Percentiles rank a stretch among this genome's conserved stretches.
These are phyloP conservation scores for Suillus fuscotomentosus DNA, from an alignment of 768 basidiomycete genomes.

Conservation along the genomic window DNA sequence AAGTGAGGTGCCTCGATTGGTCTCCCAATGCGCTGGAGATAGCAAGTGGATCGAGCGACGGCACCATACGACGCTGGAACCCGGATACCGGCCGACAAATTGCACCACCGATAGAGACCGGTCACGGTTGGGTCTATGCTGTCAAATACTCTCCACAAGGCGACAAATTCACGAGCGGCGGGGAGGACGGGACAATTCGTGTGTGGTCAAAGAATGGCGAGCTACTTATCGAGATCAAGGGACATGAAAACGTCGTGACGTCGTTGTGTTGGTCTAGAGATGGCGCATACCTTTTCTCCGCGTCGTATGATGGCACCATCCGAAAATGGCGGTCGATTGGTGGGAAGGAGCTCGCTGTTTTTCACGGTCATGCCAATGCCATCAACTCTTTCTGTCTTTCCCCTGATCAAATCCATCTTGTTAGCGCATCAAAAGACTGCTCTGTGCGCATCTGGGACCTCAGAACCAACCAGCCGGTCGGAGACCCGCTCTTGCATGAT, in stretches of 20 bases:
- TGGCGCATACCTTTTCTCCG: not conserved
- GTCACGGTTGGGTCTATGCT: not conserved
- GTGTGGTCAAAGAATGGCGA: not conserved
- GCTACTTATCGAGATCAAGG: not conserved
- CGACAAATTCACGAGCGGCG: not conserved
- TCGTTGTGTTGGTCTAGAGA: not conserved
- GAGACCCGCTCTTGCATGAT: not conserved
- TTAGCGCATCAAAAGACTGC: not conserved
- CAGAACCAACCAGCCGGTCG: not conserved
- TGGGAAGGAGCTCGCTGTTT: not conserved
- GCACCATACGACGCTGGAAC: not conserved
- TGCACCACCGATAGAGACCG: not conserved
- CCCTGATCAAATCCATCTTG: not conserved
- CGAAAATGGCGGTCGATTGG: not conserved
- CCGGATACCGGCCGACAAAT: not conserved
- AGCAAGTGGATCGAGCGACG: not conserved
- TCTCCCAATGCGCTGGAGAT: not conserved
- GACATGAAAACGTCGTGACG: fast-evolving
- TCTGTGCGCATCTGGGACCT: not conserved
- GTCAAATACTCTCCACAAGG: not conserved
- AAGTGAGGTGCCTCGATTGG: not conserved
- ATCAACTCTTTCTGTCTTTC: not conserved
- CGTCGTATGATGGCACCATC: not conserved
- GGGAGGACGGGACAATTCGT: not conserved
- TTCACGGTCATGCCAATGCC: not conserved